Conservation (phyloP, 2,329 filamentous ascomycete species). For the Ophiocordyceps camponoti-leonardi region DNA sequence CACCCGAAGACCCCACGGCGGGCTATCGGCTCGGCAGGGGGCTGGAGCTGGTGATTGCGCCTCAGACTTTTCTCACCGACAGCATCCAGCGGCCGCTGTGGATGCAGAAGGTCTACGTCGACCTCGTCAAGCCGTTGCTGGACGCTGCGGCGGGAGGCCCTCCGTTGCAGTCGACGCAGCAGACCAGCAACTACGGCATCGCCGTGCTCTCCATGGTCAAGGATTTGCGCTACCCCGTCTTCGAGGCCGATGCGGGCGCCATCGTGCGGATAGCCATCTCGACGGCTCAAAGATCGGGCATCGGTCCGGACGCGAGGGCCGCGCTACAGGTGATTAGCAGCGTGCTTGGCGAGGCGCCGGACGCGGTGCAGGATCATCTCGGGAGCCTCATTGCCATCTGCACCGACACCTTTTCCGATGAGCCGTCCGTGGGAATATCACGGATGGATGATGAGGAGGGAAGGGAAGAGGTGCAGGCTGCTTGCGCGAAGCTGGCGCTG, state of each 20-base stretch:
- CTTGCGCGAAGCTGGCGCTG: slow-evolving; percentile 28
- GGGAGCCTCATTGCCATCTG: slow-evolving; percentile 29
- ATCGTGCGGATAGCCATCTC: slow-evolving; percentile 32
- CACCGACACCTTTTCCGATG: slow-evolving; percentile 18
- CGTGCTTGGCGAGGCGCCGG: slow-evolving; percentile 27
- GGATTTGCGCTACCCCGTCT: slow-evolving; percentile 31
- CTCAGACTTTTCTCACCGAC: slow-evolving; percentile 19
- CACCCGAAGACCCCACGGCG: slow-evolving; percentile 13
- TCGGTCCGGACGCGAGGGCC: slow-evolving; percentile 25
- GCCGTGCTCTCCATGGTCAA: slow-evolving; percentile 30
- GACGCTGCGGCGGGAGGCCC: slow-evolving; percentile 17
- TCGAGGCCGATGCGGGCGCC: slow-evolving; percentile 29
- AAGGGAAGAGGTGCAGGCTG: slow-evolving; percentile 6
- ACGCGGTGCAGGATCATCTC: slow-evolving; percentile 28
- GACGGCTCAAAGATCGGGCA: slow-evolving; percentile 22
- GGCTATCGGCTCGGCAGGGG: slow-evolving; percentile 23
- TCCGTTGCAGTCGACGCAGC: slow-evolving; percentile 9
- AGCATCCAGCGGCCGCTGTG: slow-evolving; percentile 27
- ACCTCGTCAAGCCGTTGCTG: slow-evolving; percentile 27
- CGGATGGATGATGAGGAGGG: slow-evolving; percentile 5
- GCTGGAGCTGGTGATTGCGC: slow-evolving; percentile 23
- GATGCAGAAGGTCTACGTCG: slow-evolving; percentile 31
- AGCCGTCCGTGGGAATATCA: slow-evolving; percentile 8
- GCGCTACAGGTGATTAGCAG: slow-evolving; percentile 30
- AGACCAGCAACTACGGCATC: slow-evolving; percentile 26